Evolutionary conservation across 768 basidiomycete genomes (phyloP), one percentile per base, ranked within the genome.

Genomic region (Mycena capillaripes): DNA sequence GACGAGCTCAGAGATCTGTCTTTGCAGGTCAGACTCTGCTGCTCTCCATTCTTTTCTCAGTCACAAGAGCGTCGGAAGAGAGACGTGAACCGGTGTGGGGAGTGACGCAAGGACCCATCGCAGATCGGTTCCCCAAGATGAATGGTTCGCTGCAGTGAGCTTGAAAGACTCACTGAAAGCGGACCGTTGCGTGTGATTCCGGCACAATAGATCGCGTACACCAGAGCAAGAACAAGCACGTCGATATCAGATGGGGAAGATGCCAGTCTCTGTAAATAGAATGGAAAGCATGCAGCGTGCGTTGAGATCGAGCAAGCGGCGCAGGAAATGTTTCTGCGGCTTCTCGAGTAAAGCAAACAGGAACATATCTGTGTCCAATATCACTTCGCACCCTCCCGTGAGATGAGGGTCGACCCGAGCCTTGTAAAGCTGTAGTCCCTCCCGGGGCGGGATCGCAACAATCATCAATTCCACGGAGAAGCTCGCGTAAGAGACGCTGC

Each of bases 231-330:
- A 7, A 48, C n/a, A 4, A 21, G 50, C 25, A 14, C 25, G 50
- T 8, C 50, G 25, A 29, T 52, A 52, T 27, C 25, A 25, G 23
- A 52, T 52, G 11, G 59, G 59, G 8, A 60, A 10, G 19, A 60
- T 42, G 4, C 59, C 59, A 44, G 59, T 60, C 14, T 60, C 59
- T 8, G 59, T 60, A 11, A 42, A 60, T 27, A 60, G 59, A 29
- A 57, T 16, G 2, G n/a, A 32, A 9, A 36, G 56, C 56, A 57
- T 57, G 9, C 21, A 57, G 21, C 59, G 59, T 10, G 23, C n/a
- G 10, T 46, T 60, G 8, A 60, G 59, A 12, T 29, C 59, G 27
- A 60, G 59, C 2, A 60, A 16, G 2, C 40, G 38, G 1, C 59
- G 59, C 40, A 60, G 59, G 36, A 60, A 60, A 16, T 44, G 40